phyloP scores from a whole-genome alignment of 2,329 filamentous ascomycete species.

The Fonsecaea erecta region DNA sequence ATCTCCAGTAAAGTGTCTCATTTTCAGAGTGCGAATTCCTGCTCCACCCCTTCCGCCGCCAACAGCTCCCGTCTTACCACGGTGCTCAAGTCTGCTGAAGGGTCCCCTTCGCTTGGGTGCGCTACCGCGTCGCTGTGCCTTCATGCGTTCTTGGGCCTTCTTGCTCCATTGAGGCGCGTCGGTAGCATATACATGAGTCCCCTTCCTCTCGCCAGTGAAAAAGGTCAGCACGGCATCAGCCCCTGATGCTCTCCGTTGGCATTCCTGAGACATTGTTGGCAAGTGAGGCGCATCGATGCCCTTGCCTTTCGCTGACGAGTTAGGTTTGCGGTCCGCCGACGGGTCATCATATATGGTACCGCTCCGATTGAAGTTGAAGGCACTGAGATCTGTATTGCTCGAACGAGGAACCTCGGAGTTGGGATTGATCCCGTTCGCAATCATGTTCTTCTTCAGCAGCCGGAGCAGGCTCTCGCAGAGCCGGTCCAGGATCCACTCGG shows the following conservation, averaged over 20 bases:
- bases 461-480: slow-evolving; percentile 67
- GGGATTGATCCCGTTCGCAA: slow-evolving; percentile 16
- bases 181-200: slow-evolving; percentile 23
- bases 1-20: slow-evolving; percentile 14
- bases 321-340: neutral
- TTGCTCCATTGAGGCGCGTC: slow-evolving; percentile 32
- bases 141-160: slow-evolving; percentile 24
- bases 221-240: slow-evolving; percentile 32
- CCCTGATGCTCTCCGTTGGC: slow-evolving; percentile 29
- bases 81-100: slow-evolving; percentile 23
- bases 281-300: neutral
- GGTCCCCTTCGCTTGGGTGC: slow-evolving; percentile 22
- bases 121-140: slow-evolving; percentile 10
- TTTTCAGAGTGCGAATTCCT: slow-evolving; percentile 27
- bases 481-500: slow-evolving; percentile 69
- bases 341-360: slow-evolving; percentile 15
- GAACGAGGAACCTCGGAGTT: slow-evolving; percentile 4
- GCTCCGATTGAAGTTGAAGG: slow-evolving; percentile 18
- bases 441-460: slow-evolving; percentile 35
- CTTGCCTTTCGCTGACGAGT: slow-evolving; percentile 19
- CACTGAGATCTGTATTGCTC: slow-evolving; percentile 14
- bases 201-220: slow-evolving; percentile 31
- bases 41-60: slow-evolving; percentile 29
- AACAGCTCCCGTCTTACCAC: slow-evolving; percentile 20
- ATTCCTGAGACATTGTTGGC: slow-evolving; percentile 14